Percentiles rank a stretch among this genome's conserved stretches.
Evolutionary conservation across 1,284 basidiomycete species (phyloP).

Genomic region (Xerocomus amazonicus): DNA sequence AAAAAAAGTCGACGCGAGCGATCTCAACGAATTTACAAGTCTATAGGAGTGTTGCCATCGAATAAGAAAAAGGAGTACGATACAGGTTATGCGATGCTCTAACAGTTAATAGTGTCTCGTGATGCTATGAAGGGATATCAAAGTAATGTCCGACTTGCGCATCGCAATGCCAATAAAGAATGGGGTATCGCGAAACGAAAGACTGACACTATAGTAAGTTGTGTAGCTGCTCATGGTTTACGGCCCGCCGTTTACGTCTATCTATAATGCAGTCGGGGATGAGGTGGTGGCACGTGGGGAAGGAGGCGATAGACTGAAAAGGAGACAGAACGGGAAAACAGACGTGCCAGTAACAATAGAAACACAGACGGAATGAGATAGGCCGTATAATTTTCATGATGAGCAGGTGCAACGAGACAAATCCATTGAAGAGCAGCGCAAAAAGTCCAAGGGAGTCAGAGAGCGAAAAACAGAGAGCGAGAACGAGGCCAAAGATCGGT

Average conservation of each 20-base stretch:
- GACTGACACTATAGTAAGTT: constrained; percentile 41
- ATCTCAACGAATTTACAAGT: constrained; percentile 7
- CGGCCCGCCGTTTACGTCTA: constrained; percentile 45
- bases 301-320: constrained; percentile 3
- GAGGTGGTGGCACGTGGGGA: constrained; percentile 29
- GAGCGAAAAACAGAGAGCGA: constrained; percentile 30
- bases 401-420: constrained; percentile 64
- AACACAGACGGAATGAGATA: constrained; percentile 43
- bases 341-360: constrained; percentile 37
- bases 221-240: constrained; percentile 45
- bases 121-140: constrained; percentile 48
- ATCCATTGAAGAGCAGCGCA: constrained; percentile 62
- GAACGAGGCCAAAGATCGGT: constrained; percentile 12
- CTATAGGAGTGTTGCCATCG: constrained; percentile 11
- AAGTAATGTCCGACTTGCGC: constrained; percentile 48
- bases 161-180: constrained; percentile 48
- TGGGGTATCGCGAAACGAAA: constrained; percentile 54
- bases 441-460: constrained; percentile 30
- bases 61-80: constrained; percentile 39
- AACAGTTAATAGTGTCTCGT: constrained; percentile 58
- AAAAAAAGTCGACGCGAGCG: too few species aligned
- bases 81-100: constrained; percentile 62
- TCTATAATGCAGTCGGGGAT: constrained; percentile 35
- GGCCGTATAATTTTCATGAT: constrained; percentile 50
- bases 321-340: constrained; percentile 18